Evolutionary conservation across 2,329 filamentous ascomycete species (phyloP).

Genomic region (Aspergillus sp.): DNA sequence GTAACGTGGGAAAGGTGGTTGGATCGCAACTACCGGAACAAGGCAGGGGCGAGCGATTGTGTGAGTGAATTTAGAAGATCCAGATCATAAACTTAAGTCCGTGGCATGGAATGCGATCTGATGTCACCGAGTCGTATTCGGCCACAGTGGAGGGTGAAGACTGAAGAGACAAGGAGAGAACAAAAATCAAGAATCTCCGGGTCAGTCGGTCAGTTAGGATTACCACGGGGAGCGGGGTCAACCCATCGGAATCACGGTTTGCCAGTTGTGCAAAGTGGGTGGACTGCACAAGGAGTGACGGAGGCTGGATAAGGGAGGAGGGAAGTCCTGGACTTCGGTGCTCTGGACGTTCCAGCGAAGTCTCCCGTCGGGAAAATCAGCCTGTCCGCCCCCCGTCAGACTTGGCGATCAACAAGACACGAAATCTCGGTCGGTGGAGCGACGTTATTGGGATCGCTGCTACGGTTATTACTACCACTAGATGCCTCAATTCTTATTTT

Average conservation of each 20-base stretch:
- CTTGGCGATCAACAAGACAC: slow-evolving; percentile 14
- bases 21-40: background rate
- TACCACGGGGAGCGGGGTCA: slow-evolving; percentile 10
- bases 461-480: background rate
- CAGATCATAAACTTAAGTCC: background rate
- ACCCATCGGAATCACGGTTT: slow-evolving; percentile 14
- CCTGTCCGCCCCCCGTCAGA: slow-evolving; percentile 14
- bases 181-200: slow-evolving; percentile 4
- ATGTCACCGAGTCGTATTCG: slow-evolving; percentile 5
- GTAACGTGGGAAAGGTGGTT: background rate
- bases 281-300: slow-evolving; percentile 5
- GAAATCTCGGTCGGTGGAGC: background rate
- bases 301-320: background rate
- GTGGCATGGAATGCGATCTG: background rate
- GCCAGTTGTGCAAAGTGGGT: slow-evolving; percentile 1
- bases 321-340: background rate
- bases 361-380: slow-evolving; percentile 18
- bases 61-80: background rate
- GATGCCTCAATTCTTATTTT: background rate
- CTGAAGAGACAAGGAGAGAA: background rate
- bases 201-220: slow-evolving; percentile 6
- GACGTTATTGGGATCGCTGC: background rate
- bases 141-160: slow-evolving; percentile 9
- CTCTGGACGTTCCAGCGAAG: slow-evolving; percentile 10
- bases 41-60: background rate